Base-by-base conservation (phyloP, 352 stramenopile species). In the Thalassiosira allenii region DNA sequence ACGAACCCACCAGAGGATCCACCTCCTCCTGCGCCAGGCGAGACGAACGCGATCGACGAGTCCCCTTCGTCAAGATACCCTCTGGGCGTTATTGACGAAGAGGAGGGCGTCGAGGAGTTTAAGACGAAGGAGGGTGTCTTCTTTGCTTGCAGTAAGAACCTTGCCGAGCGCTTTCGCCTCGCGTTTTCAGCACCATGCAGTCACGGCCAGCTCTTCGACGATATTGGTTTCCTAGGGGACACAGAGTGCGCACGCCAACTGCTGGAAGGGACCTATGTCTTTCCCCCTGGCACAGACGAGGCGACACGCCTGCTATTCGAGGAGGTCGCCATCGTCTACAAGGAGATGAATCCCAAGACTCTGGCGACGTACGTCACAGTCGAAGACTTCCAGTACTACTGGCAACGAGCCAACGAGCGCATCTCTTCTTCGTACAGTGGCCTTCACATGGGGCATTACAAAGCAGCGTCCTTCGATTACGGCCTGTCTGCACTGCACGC, bases 371-470 rank as follows among this genome's bases (percentile, higher is more conserved):
- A 56, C 41, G 17, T 53, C 11, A 27, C 43, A 22, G 47, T 49
- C 2, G 64, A 70, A 20, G 66, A 75, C 3, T 81, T 77, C 37
- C 30, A 44, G 2, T 52, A 44, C 11, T 76, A 54, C 29, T 81
- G 73, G 73, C 5, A 51, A 2, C 29, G 25, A 3, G 65, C 63
- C 14, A 63, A 53, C 5, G 37, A 71, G 32, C 22, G 59, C n/a
- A 81, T 58, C 1, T 69, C 57, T 25, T 77, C 63, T 4, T 81
- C 73, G 0, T 34, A 66, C 8, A 67, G 44, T 17, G 41, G 56
- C 6, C 27, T 64, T 6, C 63, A 81, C 30, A 71, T 76, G 20
- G 64, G 57, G 17, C 73, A 81, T n/a, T 81, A 81, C 47, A 75
- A 49, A 12, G 65, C 63, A 22, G 63, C 73, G 9, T 37, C 40